Evolutionary conservation across 106 monocot genomes (phyloP).

Genomic region (Vanilla planifolia): DNA sequence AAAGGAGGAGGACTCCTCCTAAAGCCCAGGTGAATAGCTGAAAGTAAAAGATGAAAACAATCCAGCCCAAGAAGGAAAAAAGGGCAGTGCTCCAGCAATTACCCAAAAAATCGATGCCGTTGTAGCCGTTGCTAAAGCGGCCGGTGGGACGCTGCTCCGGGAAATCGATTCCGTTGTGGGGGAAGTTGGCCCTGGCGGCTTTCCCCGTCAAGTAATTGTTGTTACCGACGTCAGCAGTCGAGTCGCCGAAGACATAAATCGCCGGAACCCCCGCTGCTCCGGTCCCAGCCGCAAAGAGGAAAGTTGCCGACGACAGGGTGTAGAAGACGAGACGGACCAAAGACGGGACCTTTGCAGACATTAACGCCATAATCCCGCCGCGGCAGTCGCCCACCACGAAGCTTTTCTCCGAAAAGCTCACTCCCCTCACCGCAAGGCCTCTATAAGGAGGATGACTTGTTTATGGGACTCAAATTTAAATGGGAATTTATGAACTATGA

Average conservation of each 20-base stretch:
- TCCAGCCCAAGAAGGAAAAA: not conserved
- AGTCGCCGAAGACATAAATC: slow-evolving; percentile 69
- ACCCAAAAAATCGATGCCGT: slow-evolving; percentile 64
- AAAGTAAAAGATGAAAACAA: not conserved
- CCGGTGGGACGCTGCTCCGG: slow-evolving; percentile 48
- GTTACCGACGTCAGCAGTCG: slow-evolving; percentile 69
- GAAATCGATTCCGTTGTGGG: slow-evolving; percentile 60
- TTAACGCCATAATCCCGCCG: not conserved
- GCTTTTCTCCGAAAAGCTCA: not conserved
- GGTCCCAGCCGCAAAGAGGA: not conserved
- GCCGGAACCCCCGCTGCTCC: slow-evolving; percentile 26
- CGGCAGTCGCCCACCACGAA: not conserved
- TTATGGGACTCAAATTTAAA: no score
- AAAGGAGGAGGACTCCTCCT: slow-evolving; percentile 57
- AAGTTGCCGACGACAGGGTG: not conserved
- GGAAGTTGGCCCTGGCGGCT: slow-evolving; percentile 51
- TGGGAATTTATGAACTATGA: no score
- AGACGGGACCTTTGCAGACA: not conserved
- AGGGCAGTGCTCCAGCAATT: not conserved
- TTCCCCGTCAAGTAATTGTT: slow-evolving; percentile 46
- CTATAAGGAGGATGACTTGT: no score
- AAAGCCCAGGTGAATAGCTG: slow-evolving; percentile 45
- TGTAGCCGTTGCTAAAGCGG: slow-evolving; percentile 73
- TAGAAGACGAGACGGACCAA: not conserved
- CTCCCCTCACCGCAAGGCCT: no score